Evolutionary conservation across 495 filamentous ascomycete species (phyloP).

Genomic region (Pyrenula massariospora): DNA sequence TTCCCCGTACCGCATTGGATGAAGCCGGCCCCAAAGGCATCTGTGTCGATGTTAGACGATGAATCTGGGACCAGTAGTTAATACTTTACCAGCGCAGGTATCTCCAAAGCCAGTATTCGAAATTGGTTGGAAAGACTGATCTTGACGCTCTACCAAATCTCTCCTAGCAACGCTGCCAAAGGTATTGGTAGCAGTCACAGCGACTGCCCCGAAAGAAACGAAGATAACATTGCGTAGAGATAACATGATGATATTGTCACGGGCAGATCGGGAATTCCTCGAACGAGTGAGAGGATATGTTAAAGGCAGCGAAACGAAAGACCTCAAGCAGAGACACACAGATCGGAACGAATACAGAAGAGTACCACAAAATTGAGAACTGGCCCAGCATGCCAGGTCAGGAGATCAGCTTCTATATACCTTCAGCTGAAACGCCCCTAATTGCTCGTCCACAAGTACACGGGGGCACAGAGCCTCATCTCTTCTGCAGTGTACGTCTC

Average conservation of each 20-base stretch:
- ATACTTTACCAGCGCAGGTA: background rate
- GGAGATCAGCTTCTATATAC: background rate
- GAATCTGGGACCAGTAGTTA: background rate
- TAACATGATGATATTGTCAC: background rate
- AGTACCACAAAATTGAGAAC: background rate
- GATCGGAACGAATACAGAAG: background rate
- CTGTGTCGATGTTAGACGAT: background rate
- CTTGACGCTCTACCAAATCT: background rate
- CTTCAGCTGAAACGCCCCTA: background rate
- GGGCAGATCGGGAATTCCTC: background rate
- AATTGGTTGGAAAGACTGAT: background rate
- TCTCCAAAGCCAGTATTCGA: background rate
- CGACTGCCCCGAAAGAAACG: background rate
- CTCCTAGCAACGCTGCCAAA: background rate
- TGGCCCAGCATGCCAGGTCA: background rate
- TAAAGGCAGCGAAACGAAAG: background rate
- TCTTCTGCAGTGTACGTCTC: background rate
- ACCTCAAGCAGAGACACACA: no score
- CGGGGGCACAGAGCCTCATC: no score
- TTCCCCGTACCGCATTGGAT: background rate
- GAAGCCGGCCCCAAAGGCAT: background rate
- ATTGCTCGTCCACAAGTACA: no score
- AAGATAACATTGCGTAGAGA: background rate
- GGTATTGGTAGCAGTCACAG: background rate
- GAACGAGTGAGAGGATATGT: background rate